Evolutionary conservation across 2,329 filamentous ascomycete genomes (phyloP).

Genomic region (Nemania diffusa): DNA sequence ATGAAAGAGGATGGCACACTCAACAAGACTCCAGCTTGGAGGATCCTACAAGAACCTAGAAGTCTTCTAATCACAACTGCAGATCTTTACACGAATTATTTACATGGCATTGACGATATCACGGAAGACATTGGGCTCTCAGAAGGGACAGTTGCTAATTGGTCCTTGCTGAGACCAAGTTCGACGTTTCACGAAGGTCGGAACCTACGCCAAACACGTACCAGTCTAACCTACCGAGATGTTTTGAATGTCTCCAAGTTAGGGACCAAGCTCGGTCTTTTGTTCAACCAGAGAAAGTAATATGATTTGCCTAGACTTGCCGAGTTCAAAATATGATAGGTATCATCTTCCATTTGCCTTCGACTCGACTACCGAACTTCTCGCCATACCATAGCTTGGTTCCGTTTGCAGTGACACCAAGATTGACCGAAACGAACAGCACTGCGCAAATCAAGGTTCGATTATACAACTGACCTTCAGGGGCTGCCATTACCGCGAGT

Average conservation of each 20-base stretch:
- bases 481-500: constrained; percentile 79
- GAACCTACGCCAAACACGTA: constrained; percentile 68
- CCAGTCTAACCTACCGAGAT: constrained; percentile 85
- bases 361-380: constrained; percentile 77
- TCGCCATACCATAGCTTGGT: constrained; percentile 82
- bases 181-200: constrained; percentile 60
- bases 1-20: constrained; percentile 71
- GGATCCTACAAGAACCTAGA: constrained; percentile 83
- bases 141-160: constrained; percentile 74
- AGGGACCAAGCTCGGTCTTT: constrained; percentile 71
- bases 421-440: constrained; percentile 79
- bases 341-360: constrained; percentile 78
- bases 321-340: constrained; percentile 69
- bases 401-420: constrained; percentile 81
- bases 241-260: constrained; percentile 83
- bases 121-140: constrained; percentile 73
- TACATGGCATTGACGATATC: constrained; percentile 79
- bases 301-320: constrained; percentile 40
- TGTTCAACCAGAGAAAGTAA: constrained; percentile 51
- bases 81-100: constrained; percentile 73
- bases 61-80: constrained; percentile 80
- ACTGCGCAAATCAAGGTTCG: constrained; percentile 76
- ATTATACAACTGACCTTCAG: constrained; percentile 73
- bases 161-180: constrained; percentile 69
- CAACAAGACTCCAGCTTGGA: constrained; percentile 60